phyloP scores from a whole-genome alignment of 1,284 basidiomycete genomes.

The Tilletia indica region DNA sequence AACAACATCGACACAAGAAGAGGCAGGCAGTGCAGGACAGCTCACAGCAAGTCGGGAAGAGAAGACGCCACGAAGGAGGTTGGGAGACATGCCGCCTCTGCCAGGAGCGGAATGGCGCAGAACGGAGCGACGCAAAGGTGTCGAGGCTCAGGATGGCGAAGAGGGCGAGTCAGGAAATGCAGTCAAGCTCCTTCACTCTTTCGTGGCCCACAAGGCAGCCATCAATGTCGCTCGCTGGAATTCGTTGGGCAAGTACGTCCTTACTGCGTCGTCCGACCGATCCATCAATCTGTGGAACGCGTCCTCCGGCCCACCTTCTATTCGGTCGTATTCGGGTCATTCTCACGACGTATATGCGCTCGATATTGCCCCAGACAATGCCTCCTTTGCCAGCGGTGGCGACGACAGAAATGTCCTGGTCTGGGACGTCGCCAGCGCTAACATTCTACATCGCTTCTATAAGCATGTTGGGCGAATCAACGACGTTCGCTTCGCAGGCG shows the following conservation, averaged over 20 bases:
- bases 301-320: conserved; percentile 61
- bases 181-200: conserved; percentile 3
- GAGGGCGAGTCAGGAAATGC: neutral
- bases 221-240: conserved; percentile 54
- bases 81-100: neutral
- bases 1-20: too few species aligned
- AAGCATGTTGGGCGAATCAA: conserved; percentile 89
- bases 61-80: neutral
- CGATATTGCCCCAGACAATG: conserved; percentile 83
- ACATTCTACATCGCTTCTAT: conserved; percentile 74
- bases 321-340: conserved; percentile 85
- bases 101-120: conserved; percentile 8
- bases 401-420: conserved; percentile 87
- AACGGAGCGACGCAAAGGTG: neutral
- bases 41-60: too few species aligned
- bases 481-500: conserved; percentile 70
- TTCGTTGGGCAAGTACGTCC: conserved; percentile 72
- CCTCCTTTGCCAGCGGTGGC: conserved; percentile 86
- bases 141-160: neutral
- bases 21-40: too few species aligned
- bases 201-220: conserved; percentile 50
- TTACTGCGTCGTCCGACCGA: conserved; percentile 88
- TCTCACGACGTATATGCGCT: conserved; percentile 90
- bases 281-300: conserved; percentile 90
- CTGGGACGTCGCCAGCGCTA: conserved; percentile 90